Evolutionary conservation across 176 grass and related monocot species (phyloP).

Genomic region (Raddia distichophylla): DNA sequence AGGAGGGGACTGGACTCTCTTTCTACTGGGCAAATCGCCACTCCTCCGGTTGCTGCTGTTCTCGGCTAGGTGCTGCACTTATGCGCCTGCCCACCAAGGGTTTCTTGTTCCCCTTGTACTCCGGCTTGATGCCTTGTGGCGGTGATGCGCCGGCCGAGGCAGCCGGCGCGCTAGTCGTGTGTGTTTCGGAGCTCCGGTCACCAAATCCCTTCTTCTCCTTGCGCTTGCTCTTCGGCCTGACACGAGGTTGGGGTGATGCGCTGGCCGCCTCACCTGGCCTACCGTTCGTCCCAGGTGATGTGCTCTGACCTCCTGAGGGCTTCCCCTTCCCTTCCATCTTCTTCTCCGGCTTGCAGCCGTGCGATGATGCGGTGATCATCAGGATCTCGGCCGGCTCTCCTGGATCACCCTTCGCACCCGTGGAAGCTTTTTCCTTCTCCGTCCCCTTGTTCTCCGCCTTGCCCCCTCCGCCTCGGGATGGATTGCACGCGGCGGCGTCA

Average conservation of each 20-base stretch:
- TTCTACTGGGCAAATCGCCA: not conserved
- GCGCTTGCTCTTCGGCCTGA: too few species aligned
- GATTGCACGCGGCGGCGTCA: not conserved
- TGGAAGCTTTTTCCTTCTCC: not conserved
- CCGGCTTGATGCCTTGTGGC: not conserved
- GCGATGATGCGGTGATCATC: not conserved
- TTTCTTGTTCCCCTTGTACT: not conserved
- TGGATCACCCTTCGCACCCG: not conserved
- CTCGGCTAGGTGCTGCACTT: not conserved
- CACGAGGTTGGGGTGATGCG: not conserved
- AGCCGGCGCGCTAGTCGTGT: not conserved
- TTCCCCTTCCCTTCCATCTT: not conserved
- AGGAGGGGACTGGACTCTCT: not conserved
- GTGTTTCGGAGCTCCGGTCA: not conserved
- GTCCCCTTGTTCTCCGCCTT: constrained; percentile 4
- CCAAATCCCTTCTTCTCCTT: not conserved
- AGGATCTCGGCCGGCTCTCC: not conserved
- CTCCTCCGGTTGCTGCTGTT: not conserved
- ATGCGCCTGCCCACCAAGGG: not conserved
- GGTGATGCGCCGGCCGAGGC: not conserved
- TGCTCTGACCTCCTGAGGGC: not conserved
- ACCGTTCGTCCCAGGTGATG: not conserved
- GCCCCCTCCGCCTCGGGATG: constrained; percentile 12
- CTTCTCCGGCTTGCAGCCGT: not conserved
- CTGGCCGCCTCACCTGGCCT: not conserved